Percentiles rank a stretch among this genome's conserved stretches.
Conservation (phyloP, 2,329 filamentous ascomycete species). For the Alternaria arbusti region DNA sequence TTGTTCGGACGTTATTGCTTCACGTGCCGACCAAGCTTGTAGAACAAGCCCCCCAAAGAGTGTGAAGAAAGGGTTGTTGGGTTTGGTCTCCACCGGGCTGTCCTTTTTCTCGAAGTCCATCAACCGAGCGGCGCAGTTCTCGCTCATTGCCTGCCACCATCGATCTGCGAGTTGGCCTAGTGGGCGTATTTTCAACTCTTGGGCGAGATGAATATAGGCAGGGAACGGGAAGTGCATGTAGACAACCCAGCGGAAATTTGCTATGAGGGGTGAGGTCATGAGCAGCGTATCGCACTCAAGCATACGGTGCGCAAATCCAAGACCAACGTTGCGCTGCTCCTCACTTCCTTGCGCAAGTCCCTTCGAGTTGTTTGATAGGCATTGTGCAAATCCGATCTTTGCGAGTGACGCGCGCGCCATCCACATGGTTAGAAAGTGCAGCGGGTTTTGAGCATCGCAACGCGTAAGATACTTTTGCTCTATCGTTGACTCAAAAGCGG, state of each 20-base stretch:
- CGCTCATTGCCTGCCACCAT: constrained; percentile 56
- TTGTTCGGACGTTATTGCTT: constrained; percentile 9
- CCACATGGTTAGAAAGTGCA: constrained; percentile 58
- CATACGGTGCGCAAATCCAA: constrained; percentile 47
- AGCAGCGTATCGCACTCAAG: constrained; percentile 57
- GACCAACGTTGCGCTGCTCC: constrained; percentile 29
- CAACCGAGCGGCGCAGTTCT: constrained; percentile 53
- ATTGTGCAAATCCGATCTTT: constrained; percentile 58
- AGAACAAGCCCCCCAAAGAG: constrained; percentile 64
- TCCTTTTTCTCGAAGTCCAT: constrained; percentile 16
- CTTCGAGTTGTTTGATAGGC: constrained; percentile 47
- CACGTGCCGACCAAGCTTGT: constrained; percentile 52
- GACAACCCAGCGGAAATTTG: constrained; percentile 53
- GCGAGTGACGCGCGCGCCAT: constrained; percentile 54
- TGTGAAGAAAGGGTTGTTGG: constrained; percentile 34
- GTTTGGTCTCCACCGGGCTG: constrained; percentile 19
- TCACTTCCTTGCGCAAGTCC: constrained; percentile 21
- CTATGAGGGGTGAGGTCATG: constrained; percentile 50
- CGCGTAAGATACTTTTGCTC: constrained; percentile 48
- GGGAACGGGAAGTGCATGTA: constrained; percentile 57
- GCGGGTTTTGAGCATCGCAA: constrained; percentile 32
- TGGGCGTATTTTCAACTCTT: constrained; percentile 52
- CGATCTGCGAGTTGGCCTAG: constrained; percentile 37
- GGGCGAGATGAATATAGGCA: constrained; percentile 55
- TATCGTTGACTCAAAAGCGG: constrained; percentile 47